A percentile compares a stretch with the other conserved stretches of the same genome.
Conservation (phyloP, 805 yeast genomes). For the Saturnispora zaruensis region DNA sequence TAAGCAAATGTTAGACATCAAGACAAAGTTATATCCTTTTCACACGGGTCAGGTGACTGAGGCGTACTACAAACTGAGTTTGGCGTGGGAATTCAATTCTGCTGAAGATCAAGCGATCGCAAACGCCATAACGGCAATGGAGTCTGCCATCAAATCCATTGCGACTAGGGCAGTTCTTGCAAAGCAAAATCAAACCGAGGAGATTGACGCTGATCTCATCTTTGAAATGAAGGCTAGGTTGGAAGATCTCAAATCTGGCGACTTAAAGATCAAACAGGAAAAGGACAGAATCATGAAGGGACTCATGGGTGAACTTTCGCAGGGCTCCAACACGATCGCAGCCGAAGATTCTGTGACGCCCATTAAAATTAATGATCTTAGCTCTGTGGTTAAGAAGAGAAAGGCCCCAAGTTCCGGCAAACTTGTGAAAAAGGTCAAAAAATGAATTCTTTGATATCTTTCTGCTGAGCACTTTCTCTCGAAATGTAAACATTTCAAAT, state of each 20-base stretch:
- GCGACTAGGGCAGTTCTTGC: constrained; percentile 26
- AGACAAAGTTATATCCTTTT: constrained; percentile 43
- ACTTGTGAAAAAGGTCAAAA: constrained; percentile 4
- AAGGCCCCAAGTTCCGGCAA: neutral
- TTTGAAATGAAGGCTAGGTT: constrained; percentile 49
- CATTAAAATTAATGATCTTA: constrained; percentile 3
- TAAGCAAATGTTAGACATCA: constrained; percentile 44
- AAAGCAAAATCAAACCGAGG: constrained; percentile 11
- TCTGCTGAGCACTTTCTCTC: constrained; percentile 1
- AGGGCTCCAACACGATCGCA: neutral
- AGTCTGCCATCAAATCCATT: constrained; percentile 35
- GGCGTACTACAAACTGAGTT: constrained; percentile 69
- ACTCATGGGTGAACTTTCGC: neutral
- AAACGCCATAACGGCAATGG: constrained; percentile 40
- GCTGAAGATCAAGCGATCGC: constrained; percentile 46
- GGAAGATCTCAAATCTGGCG: constrained; percentile 38
- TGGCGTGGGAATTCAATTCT: constrained; percentile 57
- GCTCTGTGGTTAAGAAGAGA: constrained; percentile 7
- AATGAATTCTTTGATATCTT: neutral
- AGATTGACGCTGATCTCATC: constrained; percentile 37
- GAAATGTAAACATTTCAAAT: neutral
- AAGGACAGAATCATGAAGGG: constrained; percentile 9
- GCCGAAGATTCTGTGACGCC: neutral
- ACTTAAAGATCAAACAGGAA: constrained; percentile 4
- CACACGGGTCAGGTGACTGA: constrained; percentile 58